Percentiles rank a stretch among this genome's conserved stretches.
Evolutionary conservation across 768 basidiomycete genomes (phyloP).

Genomic region (Coprinopsis marcescibilis): DNA sequence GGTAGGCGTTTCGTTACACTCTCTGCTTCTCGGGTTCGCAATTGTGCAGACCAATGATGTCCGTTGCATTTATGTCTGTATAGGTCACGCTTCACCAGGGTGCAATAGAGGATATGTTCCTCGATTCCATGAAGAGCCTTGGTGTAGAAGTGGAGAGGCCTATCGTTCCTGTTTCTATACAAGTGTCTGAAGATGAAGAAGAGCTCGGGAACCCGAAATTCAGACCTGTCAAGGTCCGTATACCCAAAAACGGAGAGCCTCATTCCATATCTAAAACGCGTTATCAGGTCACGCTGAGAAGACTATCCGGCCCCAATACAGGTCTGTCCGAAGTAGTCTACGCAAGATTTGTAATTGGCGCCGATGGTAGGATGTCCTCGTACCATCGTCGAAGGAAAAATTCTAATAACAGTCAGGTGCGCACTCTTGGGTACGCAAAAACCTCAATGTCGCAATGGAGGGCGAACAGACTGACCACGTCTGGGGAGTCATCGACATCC

Average conservation of each 20-base stretch:
- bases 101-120: constrained; percentile 52
- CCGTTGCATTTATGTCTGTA: background rate
- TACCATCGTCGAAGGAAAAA: too few species aligned
- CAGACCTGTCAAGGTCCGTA: constrained; percentile 30
- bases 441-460: constrained; percentile 61
- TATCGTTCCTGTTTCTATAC: constrained; percentile 41
- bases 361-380: too few species aligned
- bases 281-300: background rate
- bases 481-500: constrained; percentile 78
- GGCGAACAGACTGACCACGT: constrained; percentile 74
- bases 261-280: too few species aligned
- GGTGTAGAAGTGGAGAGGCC: constrained; percentile 49
- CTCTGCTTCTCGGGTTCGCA: background rate
- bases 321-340: constrained; percentile 47
- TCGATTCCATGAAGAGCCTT: constrained; percentile 44
- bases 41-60: background rate
- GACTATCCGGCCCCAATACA: background rate
- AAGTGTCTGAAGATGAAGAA: constrained; percentile 35
- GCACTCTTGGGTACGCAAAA: constrained; percentile 78
- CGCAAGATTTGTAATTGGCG: constrained; percentile 73
- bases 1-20: constrained; percentile 26
- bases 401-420: constrained; percentile 47
- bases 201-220: constrained; percentile 36
- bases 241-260: too few species aligned
- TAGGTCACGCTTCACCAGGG: constrained; percentile 61